Evolutionary conservation across 371 early-diverging fungal species (phyloP).

Genomic region (Mortierella sp.): DNA sequence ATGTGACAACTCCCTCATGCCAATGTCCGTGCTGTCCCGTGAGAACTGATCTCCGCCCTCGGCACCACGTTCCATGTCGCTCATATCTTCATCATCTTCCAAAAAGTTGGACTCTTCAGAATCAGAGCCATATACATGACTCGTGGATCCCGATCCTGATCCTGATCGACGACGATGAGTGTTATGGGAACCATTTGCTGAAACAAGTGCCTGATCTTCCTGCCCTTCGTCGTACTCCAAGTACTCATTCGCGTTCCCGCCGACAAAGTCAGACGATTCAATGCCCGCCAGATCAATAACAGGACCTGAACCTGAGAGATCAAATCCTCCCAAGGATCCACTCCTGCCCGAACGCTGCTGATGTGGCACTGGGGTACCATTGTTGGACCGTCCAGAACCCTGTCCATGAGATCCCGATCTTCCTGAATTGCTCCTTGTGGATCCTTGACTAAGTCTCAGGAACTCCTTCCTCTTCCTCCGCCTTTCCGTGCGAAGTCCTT

Average conservation of each 20-base stretch:
- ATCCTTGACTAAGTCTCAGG: slow-evolving; percentile 22
- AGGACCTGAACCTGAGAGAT: background rate
- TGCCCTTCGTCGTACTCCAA: slow-evolving; percentile 36
- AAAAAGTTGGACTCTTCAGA: slow-evolving; percentile 29
- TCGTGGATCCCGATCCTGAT: slow-evolving; percentile 1
- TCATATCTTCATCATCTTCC: slow-evolving; percentile 36
- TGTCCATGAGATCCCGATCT: slow-evolving; percentile 4
- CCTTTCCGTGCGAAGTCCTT: slow-evolving; percentile 36
- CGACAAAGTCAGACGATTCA: slow-evolving; percentile 22
- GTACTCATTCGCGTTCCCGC: slow-evolving; percentile 10
- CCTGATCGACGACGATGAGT: background rate
- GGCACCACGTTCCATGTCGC: slow-evolving; percentile 40
- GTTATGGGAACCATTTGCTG: background rate
- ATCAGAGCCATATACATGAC: slow-evolving; percentile 12
- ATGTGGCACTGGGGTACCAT: background rate
- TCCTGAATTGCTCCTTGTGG: background rate
- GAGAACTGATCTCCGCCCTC: slow-evolving; percentile 8
- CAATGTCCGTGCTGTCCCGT: slow-evolving; percentile 15
- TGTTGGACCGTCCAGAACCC: slow-evolving; percentile 14
- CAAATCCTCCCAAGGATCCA: slow-evolving; percentile 8
- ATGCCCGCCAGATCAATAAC: slow-evolving; percentile 8
- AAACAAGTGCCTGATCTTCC: slow-evolving; percentile 36
- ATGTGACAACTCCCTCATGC: slow-evolving; percentile 4
- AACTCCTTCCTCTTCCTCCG: slow-evolving; percentile 33
- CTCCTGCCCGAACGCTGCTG: slow-evolving; percentile 3